Evolutionary conservation across 2,329 filamentous ascomycete genomes (phyloP).

Genomic region (Penicillium verrucosum): DNA sequence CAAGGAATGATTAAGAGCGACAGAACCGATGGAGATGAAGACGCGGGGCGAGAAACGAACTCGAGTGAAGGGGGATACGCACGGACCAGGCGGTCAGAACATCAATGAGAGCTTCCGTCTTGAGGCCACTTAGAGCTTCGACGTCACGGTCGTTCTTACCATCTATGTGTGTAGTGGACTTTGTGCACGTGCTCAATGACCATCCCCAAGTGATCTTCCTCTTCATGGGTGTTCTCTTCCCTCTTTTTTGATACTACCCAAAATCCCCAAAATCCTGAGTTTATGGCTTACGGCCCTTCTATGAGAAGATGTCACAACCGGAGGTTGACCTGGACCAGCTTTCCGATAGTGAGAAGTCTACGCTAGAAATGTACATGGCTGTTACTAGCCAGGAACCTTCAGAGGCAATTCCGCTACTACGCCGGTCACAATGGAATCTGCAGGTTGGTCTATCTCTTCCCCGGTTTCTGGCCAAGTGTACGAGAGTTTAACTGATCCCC

Average conservation of each 20-base stretch:
- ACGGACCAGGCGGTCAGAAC: constrained; percentile 29
- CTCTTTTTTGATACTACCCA: neutral
- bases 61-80: constrained; percentile 23
- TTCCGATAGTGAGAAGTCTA: constrained; percentile 72
- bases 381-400: constrained; percentile 79
- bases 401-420: constrained; percentile 73
- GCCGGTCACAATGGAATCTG: constrained; percentile 93
- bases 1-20: constrained; percentile 16
- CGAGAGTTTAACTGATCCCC: constrained; percentile 16
- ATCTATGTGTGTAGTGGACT: neutral
- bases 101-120: constrained; percentile 8
- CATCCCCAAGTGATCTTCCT: neutral
- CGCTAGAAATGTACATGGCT: constrained; percentile 81
- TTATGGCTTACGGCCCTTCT: constrained; percentile 23
- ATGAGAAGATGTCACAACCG: constrained; percentile 46
- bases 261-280: neutral
- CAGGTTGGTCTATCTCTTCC: constrained; percentile 53
- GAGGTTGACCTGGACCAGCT: constrained; percentile 61
- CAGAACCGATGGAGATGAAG: constrained; percentile 17
- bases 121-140: constrained; percentile 10
- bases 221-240: neutral
- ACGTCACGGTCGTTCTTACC: neutral
- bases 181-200: constrained; percentile 2
- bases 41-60: constrained; percentile 26
- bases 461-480: neutral